Evolutionary conservation across 208 protist genomes (phyloP).

Genomic region (Acanthamoeba royreba): DNA sequence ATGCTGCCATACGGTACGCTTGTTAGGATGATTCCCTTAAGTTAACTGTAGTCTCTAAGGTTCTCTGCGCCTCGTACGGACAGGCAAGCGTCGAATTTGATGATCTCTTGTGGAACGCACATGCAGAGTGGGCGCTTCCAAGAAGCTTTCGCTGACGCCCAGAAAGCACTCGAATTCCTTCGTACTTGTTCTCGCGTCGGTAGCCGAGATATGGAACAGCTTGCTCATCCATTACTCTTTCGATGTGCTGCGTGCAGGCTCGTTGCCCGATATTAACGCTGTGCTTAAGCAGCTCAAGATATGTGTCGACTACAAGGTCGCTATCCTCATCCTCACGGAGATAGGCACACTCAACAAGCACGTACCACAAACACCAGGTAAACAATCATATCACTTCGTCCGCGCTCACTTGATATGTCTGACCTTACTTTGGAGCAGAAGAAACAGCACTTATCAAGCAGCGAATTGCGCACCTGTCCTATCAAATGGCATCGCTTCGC

Average conservation of each 20-base stretch:
- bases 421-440: background rate
- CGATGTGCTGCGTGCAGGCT: background rate
- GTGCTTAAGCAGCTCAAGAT: background rate
- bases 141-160: background rate
- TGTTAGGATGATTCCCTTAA: too few species aligned
- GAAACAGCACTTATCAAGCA: background rate
- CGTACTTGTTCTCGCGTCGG: too few species aligned
- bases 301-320: constrained; percentile 5
- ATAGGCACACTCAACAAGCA: background rate
- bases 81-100: background rate
- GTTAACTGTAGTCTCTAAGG: background rate
- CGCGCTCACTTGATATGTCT: background rate
- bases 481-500: background rate
- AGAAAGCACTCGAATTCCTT: background rate
- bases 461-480: background rate
- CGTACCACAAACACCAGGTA: background rate
- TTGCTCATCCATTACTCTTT: background rate
- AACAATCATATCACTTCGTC: background rate
- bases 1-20: too few species aligned
- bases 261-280: background rate
- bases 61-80: background rate
- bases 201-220: background rate
- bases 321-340: constrained; percentile 9
- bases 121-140: constrained; percentile 19
- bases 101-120: background rate